Evolutionary conservation across 2,329 filamentous ascomycete genomes (phyloP), one percentile per base, ranked within the genome.

Genomic region (Metarhizium humberi): DNA sequence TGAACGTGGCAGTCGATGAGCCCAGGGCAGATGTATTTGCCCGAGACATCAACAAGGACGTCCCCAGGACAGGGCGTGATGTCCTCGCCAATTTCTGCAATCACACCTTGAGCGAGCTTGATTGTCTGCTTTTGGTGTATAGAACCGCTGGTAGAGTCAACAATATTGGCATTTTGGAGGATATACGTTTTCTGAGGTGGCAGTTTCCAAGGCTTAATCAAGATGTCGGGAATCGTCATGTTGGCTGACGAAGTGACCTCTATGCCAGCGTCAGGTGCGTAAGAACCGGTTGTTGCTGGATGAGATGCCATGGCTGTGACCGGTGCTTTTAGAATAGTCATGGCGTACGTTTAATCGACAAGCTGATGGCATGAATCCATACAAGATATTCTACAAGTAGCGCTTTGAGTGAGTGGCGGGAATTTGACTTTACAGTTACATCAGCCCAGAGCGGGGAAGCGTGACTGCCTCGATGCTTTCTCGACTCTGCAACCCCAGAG

Each of bases 111-210:
- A 1, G 65, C 59, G 14, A 75, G 63, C 43, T 62, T 68, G 13
- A 78, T 68, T 1, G 59, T 65, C 6, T 56, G 58, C 7, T 65
- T 63, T 4, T 58, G 29, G 1, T 66, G 52, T 16, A 75, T 58
- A 4, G 56, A 61, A 32, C 74, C 74, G 0, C 60, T 58, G 13
- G 64, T 64, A 0, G 71, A 58, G 56, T 79, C 73, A 36, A 79
- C 64, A 30, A 79, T 59, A 52, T 70, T 75, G 51, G 73, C 73
- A 56, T 78, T 75, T 16, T 64, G 60, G 42, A 79, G 71, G 11
- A 72, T 60, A 48, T 71, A 71, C 0, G 57, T 61, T 43, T 59
- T 63, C 50, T 64, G 69, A 0, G 57, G 62, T 2, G 68, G 67
- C 0, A 67, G 62, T n/a, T 64, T 67, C 69, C 69, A 72, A 1